Conservation (phyloP, 2,329 filamentous ascomycete species). For the Penicillium sp. region DNA sequence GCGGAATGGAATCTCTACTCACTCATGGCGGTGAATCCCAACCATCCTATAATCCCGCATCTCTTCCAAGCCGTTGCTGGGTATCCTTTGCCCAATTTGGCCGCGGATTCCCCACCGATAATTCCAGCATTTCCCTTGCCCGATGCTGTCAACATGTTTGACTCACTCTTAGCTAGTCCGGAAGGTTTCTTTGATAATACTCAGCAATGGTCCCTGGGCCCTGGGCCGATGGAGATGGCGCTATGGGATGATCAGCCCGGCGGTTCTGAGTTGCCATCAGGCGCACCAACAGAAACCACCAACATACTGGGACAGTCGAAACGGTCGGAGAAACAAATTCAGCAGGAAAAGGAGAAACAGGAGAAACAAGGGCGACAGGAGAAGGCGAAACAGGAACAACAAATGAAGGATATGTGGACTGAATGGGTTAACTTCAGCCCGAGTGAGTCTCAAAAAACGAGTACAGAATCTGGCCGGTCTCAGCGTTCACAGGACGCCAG, state of each 20-base stretch:
- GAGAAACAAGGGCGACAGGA: not conserved
- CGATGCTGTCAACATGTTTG: not conserved
- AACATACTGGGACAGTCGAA: no score
- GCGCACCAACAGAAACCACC: no score
- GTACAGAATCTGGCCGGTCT: not conserved
- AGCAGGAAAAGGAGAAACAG: not conserved
- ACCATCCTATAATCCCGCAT: not conserved
- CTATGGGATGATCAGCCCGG: no score
- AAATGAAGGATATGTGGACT: not conserved
- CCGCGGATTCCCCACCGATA: not conserved
- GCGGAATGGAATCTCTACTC: not conserved
- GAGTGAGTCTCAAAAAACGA: not conserved
- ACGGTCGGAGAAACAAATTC: no score
- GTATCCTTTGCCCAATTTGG: not conserved
- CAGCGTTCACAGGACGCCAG: not conserved
- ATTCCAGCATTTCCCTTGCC: not conserved
- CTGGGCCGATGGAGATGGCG: not conserved
- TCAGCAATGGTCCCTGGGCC: not conserved
- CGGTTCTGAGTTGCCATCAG: no score
- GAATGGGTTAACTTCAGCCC: not conserved
- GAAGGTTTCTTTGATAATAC: not conserved
- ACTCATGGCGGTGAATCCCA: not conserved
- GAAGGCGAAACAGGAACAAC: not conserved
- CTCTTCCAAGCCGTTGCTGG: not conserved
- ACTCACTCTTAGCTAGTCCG: not conserved